Evolutionary conservation across 495 filamentous ascomycete genomes (phyloP).

Genomic region (Penicillium parvum): DNA sequence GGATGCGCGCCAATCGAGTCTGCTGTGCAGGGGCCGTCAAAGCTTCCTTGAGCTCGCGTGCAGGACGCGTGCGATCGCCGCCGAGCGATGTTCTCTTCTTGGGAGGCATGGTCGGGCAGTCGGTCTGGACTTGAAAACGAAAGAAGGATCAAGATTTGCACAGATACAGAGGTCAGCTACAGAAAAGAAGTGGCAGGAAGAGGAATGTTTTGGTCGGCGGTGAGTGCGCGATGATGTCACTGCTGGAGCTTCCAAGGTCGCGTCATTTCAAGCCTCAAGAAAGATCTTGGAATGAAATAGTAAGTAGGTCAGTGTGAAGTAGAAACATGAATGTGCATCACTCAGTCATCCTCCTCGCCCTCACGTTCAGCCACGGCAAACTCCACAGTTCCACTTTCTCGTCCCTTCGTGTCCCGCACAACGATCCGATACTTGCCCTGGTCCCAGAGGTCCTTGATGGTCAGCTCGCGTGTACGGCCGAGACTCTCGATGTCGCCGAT

Average conservation of each 20-base stretch:
- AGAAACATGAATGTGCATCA: conserved; percentile 1
- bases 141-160: background rate
- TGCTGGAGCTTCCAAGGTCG: conserved; percentile 10
- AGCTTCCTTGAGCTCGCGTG: conserved; percentile 13
- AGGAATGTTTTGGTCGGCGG: conserved; percentile 20
- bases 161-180: conserved; percentile 1
- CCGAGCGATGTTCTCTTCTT: conserved; percentile 8
- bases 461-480: conserved; percentile 84
- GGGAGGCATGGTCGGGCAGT: conserved; percentile 10
- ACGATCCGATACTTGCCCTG: conserved; percentile 75
- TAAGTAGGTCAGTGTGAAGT: background rate
- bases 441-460: conserved; percentile 77
- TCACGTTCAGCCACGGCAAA: conserved; percentile 39
- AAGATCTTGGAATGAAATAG: too few species aligned
- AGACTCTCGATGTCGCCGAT: conserved; percentile 90
- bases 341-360: conserved; percentile 24
- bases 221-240: conserved; percentile 39
- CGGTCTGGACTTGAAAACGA: background rate
- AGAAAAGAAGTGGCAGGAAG: conserved; percentile 8
- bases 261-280: too few species aligned
- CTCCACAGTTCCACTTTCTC: conserved; percentile 39
- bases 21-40: conserved; percentile 1
- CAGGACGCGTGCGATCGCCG: conserved; percentile 1
- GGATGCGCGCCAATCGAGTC: conserved; percentile 29
- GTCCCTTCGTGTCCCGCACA: conserved; percentile 49